A percentile compares a stretch with the other conserved stretches of the same genome.
These are phyloP conservation scores for Ceratocystis variospora DNA, from an alignment of 2,329 filamentous ascomycete genomes.

Conservation along the genomic window DNA sequence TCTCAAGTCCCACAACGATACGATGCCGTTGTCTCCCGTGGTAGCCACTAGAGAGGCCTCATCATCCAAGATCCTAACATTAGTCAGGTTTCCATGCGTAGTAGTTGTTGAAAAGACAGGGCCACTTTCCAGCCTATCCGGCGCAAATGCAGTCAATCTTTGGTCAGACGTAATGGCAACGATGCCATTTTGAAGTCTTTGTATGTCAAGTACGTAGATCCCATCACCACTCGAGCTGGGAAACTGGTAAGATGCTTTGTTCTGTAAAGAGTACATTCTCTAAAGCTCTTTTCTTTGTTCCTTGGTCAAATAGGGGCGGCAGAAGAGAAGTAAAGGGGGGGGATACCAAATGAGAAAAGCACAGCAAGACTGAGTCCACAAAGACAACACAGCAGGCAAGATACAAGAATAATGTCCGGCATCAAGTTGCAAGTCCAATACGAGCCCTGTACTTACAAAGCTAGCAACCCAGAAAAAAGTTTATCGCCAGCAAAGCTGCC, in stretches of 20 bases:
- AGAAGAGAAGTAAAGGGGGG: not conserved
- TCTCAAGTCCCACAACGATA: constrained; percentile 53
- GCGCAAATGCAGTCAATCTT: constrained; percentile 14
- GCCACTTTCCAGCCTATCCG: constrained; percentile 33
- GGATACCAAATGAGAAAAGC: not conserved
- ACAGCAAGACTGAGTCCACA: not conserved
- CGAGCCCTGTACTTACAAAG: too few relatives aligned
- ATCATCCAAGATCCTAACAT: constrained; percentile 42
- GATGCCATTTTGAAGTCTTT: constrained; percentile 10
- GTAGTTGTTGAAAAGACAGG: constrained; percentile 29
- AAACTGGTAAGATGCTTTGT: constrained; percentile 16
- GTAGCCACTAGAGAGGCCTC: constrained; percentile 47
- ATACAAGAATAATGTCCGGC: not conserved
- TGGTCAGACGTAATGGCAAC: constrained; percentile 16
- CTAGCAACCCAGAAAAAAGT: not conserved
- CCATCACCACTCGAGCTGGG: constrained; percentile 17
- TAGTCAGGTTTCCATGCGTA: constrained; percentile 49
- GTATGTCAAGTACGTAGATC: constrained; percentile 16
- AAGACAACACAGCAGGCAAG: not conserved
- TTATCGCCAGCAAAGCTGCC: not conserved
- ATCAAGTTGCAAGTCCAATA: too few relatives aligned
- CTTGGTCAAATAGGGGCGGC: not conserved
- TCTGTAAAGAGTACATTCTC: constrained; percentile 17
- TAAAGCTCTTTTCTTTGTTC: not conserved
- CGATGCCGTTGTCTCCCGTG: constrained; percentile 55